Evolutionary conservation across 208 protist species (phyloP).

Genomic region (Wallacemonas collosoma): DNA sequence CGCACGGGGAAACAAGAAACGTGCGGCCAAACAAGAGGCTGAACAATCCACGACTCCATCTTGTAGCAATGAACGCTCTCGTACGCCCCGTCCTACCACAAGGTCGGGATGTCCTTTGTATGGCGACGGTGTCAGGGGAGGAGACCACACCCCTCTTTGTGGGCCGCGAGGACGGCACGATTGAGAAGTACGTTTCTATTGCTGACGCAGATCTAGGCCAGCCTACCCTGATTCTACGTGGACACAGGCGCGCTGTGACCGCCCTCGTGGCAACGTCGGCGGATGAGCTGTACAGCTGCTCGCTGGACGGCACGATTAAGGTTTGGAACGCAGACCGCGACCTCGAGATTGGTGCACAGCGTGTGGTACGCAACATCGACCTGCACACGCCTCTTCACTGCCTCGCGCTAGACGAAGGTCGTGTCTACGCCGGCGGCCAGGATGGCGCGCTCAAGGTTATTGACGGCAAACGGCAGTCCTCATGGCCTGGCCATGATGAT

Average conservation of each 20-base stretch:
- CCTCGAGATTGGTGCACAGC: slow-evolving; percentile 26
- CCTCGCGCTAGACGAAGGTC: slow-evolving; percentile 39
- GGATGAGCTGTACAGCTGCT: slow-evolving; percentile 64
- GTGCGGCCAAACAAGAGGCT: too few relatives aligned
- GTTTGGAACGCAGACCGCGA: slow-evolving; percentile 54
- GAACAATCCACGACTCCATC: too few relatives aligned
- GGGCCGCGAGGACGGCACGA: slow-evolving; percentile 73
- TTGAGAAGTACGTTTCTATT: slow-evolving; percentile 67
- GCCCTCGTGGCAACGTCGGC: slow-evolving; percentile 42
- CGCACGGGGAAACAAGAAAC: too few relatives aligned
- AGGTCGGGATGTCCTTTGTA: slow-evolving; percentile 50
- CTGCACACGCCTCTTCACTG: slow-evolving; percentile 52
- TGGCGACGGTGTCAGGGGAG: slow-evolving; percentile 46
- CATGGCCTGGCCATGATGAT: slow-evolving; percentile 65
- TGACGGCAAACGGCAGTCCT: slow-evolving; percentile 52
- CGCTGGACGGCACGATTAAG: slow-evolving; percentile 72
- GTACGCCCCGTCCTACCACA: slow-evolving; percentile 1
- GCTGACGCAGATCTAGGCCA: slow-evolving; percentile 57
- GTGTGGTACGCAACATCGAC: slow-evolving; percentile 36
- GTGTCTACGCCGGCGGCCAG: slow-evolving; percentile 61
- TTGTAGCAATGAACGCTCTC: too few relatives aligned
- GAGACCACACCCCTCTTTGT: slow-evolving; percentile 57
- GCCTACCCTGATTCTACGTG: slow-evolving; percentile 51
- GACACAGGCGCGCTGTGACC: slow-evolving; percentile 67
- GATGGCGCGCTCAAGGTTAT: slow-evolving; percentile 69